Base-by-base conservation (phyloP, 768 basidiomycete species). In the Naganishia vishniacii region DNA sequence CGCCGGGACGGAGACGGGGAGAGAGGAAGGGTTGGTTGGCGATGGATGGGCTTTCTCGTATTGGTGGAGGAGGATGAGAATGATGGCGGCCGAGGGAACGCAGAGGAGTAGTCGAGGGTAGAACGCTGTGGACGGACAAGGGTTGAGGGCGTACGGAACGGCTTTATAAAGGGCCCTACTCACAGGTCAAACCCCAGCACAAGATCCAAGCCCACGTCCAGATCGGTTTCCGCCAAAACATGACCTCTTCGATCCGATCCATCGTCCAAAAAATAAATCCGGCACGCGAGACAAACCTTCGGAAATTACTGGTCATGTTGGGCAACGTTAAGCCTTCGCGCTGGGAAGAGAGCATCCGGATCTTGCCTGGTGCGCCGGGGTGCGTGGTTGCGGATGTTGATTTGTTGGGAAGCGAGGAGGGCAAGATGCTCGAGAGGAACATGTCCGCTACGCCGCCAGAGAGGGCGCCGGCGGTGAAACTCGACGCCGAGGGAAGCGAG, bases 191-290 rank as follows among this genome's bases (percentile, higher is more conserved):
- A 0, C 82, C 83, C 75, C 91, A 93, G 0, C 78, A 81, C 2
- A 84, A 81, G 78, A 93, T 85, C 86, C 88, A 93, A 0, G 83
- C 81, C 42, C 79, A 73, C 1, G 91, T 92, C 86, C 85, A 86
- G 0, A 86, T 86, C 47, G 75, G 75, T 69, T 83, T 82, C 73
- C 83, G 86, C 91, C 91, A 93, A 67, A 88, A 80, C 3, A 93
- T 61, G 3, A 91, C 81, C 77, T 93, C 91, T 74, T 94, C 91
- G 15, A 89, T 72, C 0, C 91, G 79, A 72, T 95, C 91, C 77
- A 89, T 89, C 20, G 93, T 67, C 91, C 91, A 94, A 71, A 93
- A 94, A 7, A 91, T 78, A 0, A 88, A 86, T 0, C 89, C 88
- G 3, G 84, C 80, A 68, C 82, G 85, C 6, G 84, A 82, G 3